Evolutionary conservation across 257 asterid species (phyloP), one percentile per base, ranked within the genome.

Genomic region (Cinchona pubescens): DNA sequence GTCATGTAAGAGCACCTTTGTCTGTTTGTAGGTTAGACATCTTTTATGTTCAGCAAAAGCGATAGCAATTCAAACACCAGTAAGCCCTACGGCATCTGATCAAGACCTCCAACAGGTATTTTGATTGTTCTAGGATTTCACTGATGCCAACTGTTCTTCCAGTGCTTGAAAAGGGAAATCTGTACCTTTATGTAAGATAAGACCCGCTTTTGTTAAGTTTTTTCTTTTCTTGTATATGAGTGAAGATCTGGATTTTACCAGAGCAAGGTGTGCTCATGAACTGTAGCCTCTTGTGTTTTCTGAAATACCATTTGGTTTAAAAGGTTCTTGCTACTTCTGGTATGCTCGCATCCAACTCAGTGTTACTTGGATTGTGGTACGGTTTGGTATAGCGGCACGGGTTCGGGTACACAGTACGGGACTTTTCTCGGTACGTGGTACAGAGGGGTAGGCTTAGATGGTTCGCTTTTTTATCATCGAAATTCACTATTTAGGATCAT

Each of bases 41-140:
- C 90, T 94, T 83, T 71, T 94, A 74, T 90, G 96, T 82, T 94
- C 99, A 78, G 97, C 99, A 79, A 92, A 89, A 77, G 94, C 99
- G 61, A 89, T 92, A 63, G 88, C 87, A 56, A 88, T 94, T 82
- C 99, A 92, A 78, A 94, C 99, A 59, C 91, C 97, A 59, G 96
- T 83, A 73, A 92, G 88, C 76, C 98, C 96, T 42, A 90, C 97
- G 29, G 97, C 97, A 42, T 89, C 97, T 30, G 99, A 94, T 85
- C 99, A 94, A 82, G 99, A 94, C 78, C 85, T 90, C 80, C 99
- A 94, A 80, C 99, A 94, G 97, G 99, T 94, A 88, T 80, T 29
- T 66, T 34, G 42, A 55, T 40, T 74, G 32, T 71, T 56, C 69
- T 34, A 3, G 43, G 65, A 21, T 67, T 66, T 68, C 21, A 53